Conservation (phyloP, 2,329 filamentous ascomycete species). For the Aureobasidium sp. region DNA sequence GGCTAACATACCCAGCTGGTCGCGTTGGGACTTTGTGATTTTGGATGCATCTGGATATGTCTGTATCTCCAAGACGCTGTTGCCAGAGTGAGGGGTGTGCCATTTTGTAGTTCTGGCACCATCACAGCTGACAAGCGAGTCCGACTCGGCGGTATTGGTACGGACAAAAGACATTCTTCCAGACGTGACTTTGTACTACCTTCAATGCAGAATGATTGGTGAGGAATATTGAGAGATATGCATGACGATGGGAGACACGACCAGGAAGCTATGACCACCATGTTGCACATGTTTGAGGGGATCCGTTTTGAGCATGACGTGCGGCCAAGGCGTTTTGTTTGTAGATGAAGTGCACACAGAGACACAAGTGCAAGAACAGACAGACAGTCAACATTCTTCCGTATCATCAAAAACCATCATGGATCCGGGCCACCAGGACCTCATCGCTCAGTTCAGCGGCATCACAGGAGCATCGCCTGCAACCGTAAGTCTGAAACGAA, state of each 20-base stretch:
- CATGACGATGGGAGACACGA: not conserved
- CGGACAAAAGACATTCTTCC: not conserved
- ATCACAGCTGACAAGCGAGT: constrained; percentile 18
- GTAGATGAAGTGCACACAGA: not conserved
- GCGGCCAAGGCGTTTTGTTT: not conserved
- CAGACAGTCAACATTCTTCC: not conserved
- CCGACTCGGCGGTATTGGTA: not conserved
- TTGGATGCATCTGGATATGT: constrained; percentile 23
- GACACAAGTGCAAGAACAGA: not conserved
- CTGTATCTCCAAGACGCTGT: constrained; percentile 26
- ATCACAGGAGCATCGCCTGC: constrained; percentile 30
- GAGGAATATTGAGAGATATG: not conserved
- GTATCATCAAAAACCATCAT: constrained; percentile 19
- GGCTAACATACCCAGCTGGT: constrained; percentile 12
- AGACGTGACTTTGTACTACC: not conserved
- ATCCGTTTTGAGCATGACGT: constrained; percentile 7
- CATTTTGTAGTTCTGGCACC: constrained; percentile 25
- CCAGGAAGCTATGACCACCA: constrained; percentile 7
- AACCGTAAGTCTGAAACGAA: constrained; percentile 22
- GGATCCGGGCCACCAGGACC: constrained; percentile 26
- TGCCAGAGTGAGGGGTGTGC: constrained; percentile 22
- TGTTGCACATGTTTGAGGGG: constrained; percentile 1
- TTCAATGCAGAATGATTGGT: not conserved
- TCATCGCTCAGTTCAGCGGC: constrained; percentile 31
- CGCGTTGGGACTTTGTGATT: constrained; percentile 21